Conservation (phyloP, 1,284 basidiomycete genomes). For the Cryptococcus sp. region DNA sequence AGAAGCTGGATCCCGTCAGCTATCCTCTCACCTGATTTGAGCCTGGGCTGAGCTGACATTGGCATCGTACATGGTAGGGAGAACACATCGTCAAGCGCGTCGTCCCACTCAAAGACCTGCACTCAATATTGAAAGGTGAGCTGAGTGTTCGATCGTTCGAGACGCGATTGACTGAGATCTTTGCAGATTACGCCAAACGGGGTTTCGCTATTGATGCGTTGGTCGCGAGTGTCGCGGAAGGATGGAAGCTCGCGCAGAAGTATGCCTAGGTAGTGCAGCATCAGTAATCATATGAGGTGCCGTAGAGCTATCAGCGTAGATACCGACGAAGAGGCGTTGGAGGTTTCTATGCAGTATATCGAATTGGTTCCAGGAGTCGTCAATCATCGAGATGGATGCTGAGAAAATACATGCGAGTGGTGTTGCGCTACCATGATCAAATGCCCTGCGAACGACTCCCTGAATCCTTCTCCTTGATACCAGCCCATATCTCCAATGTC, state of each 20-base stretch:
- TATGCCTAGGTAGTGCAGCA: conserved; percentile 9
- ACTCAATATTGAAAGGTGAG: conserved; percentile 66
- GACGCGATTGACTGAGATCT: not conserved
- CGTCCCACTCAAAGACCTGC: conserved; percentile 67
- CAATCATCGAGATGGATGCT: too few species aligned
- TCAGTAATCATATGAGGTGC: too few species aligned
- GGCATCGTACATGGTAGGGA: conserved; percentile 57
- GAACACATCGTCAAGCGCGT: conserved; percentile 77
- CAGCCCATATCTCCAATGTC: not conserved
- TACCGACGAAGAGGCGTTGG: too few species aligned
- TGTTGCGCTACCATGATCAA: too few species aligned
- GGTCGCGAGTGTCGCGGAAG: conserved; percentile 70
- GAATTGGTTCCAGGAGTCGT: too few species aligned
- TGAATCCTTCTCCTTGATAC: too few species aligned
- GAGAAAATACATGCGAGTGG: too few species aligned
- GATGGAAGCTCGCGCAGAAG: conserved; percentile 61
- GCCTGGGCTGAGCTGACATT: not conserved
- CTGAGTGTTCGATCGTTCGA: conserved; percentile 2
- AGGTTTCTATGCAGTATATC: too few species aligned
- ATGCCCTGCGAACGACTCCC: too few species aligned
- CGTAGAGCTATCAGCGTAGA: too few species aligned
- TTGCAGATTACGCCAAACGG: conserved; percentile 67
- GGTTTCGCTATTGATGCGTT: conserved; percentile 77
- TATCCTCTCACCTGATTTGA: not conserved
- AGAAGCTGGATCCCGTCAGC: conserved; percentile 47